These are phyloP conservation scores for Talaromyces wortmannii DNA, from an alignment of 495 filamentous ascomycete species.

Conservation along the genomic window DNA sequence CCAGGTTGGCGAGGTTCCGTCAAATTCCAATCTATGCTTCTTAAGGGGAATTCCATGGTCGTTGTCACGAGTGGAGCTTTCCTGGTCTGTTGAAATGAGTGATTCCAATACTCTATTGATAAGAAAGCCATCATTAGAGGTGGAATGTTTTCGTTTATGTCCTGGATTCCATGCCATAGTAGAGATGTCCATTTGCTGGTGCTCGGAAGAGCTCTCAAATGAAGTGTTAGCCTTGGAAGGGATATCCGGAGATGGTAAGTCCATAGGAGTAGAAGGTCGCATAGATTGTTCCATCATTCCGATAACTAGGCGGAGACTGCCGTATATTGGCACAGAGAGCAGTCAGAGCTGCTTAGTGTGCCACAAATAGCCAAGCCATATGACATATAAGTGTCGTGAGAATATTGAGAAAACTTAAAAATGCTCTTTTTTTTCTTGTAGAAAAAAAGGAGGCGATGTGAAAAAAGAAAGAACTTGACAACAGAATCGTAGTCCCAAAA, in stretches of 20 bases:
- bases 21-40: not conserved
- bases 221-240: not conserved
- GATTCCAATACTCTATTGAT: not conserved
- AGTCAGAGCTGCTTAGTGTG: not conserved
- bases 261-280: not conserved
- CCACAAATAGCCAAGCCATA: not conserved
- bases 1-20: slow-evolving; percentile 1
- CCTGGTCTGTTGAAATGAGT: not conserved
- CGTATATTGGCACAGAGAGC: not conserved
- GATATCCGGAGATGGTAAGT: not conserved
- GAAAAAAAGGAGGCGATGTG: not conserved
- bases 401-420: not conserved
- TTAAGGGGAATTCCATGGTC: not conserved
- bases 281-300: not conserved
- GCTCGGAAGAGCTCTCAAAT: not conserved
- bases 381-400: not conserved
- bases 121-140: not conserved
- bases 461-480: not conserved
- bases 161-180: not conserved
- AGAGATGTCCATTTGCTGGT: not conserved
- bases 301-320: not conserved
- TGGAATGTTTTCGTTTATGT: slow-evolving; percentile 4
- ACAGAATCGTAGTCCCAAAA: not conserved
- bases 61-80: not conserved
- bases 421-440: too few species aligned